A percentile compares a stretch with the other conserved stretches of the same genome.
Evolutionary conservation across 2,329 filamentous ascomycete genomes (phyloP).

Genomic region (Pseudocercospora crystallina): DNA sequence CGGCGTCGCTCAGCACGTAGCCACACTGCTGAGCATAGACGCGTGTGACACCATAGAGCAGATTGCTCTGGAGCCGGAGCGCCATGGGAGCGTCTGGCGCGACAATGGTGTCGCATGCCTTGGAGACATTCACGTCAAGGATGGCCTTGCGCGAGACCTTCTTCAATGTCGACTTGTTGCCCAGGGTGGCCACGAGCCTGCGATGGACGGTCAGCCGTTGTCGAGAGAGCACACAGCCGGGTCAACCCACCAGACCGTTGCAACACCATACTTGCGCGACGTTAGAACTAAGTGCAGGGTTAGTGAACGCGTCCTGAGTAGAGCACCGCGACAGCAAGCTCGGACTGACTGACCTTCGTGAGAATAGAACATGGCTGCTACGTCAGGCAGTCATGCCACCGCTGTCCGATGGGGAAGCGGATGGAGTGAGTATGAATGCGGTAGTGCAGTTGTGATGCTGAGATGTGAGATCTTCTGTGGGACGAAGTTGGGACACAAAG

Average conservation of each 20-base stretch:
- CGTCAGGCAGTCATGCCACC: too few relatives aligned
- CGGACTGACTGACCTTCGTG: too few relatives aligned
- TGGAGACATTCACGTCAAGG: slow-evolving; percentile 79
- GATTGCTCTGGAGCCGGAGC: slow-evolving; percentile 80
- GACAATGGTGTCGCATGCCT: slow-evolving; percentile 85
- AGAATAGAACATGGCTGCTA: too few relatives aligned
- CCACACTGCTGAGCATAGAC: slow-evolving; percentile 85
- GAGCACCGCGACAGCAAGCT: too few relatives aligned
- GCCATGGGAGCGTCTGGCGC: slow-evolving; percentile 82
- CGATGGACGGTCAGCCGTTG: slow-evolving; percentile 25
- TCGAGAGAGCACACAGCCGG: neutral
- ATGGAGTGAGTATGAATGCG: too few relatives aligned
- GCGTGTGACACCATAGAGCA: slow-evolving; percentile 81
- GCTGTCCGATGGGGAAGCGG: too few relatives aligned
- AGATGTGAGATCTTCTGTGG: too few relatives aligned
- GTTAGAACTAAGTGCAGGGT: slow-evolving; percentile 63
- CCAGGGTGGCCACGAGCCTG: slow-evolving; percentile 90
- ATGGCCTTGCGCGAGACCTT: slow-evolving; percentile 84
- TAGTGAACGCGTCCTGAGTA: too few relatives aligned
- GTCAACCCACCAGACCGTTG: slow-evolving; percentile 78
- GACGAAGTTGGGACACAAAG: too few relatives aligned
- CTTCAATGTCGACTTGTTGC: slow-evolving; percentile 66
- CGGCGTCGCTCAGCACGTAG: slow-evolving; percentile 79
- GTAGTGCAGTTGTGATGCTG: too few relatives aligned
- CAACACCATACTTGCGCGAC: slow-evolving; percentile 83